These are phyloP conservation scores for Phytophthora ohioensis DNA, from an alignment of 352 stramenopile genomes.

Conservation along the genomic window DNA sequence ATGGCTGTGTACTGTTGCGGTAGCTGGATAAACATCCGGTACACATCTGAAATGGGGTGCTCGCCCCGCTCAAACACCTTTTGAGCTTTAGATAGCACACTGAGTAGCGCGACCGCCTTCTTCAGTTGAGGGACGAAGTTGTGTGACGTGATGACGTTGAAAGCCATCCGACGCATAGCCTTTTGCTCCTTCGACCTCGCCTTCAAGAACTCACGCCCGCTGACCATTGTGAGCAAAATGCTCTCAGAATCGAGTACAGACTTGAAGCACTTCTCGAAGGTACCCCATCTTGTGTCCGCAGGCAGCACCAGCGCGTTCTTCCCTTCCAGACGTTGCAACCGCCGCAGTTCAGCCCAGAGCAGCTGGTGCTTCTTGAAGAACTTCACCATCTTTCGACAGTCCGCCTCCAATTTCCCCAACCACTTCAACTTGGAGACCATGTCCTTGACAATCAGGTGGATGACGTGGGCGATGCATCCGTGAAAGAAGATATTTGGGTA, in stretches of 20 bases:
- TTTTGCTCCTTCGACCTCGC: conserved; percentile 8
- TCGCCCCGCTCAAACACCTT: conserved; percentile 3
- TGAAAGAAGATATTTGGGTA: background rate
- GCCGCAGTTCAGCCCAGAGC: conserved; percentile 2
- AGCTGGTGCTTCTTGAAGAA: conserved; percentile 14
- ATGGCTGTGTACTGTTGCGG: background rate
- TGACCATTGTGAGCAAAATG: background rate
- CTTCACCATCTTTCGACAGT: conserved; percentile 1
- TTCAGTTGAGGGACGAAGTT: conserved; percentile 4
- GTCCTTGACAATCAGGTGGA: background rate
- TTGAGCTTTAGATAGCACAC: background rate
- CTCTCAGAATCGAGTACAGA: background rate
- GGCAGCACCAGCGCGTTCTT: conserved; percentile 9
- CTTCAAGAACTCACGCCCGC: background rate
- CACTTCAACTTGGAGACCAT: background rate
- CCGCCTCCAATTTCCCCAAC: background rate
- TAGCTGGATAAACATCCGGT: background rate
- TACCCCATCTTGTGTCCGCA: conserved; percentile 4
- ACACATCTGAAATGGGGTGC: background rate
- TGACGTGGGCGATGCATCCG: background rate
- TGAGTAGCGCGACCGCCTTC: conserved; percentile 1
- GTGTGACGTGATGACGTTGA: background rate
- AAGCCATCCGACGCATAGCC: background rate
- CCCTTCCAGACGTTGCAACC: conserved; percentile 1
- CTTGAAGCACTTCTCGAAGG: conserved; percentile 5